Evolutionary conservation across 257 asterid species (phyloP).

Genomic region (Petunia axillaris): DNA sequence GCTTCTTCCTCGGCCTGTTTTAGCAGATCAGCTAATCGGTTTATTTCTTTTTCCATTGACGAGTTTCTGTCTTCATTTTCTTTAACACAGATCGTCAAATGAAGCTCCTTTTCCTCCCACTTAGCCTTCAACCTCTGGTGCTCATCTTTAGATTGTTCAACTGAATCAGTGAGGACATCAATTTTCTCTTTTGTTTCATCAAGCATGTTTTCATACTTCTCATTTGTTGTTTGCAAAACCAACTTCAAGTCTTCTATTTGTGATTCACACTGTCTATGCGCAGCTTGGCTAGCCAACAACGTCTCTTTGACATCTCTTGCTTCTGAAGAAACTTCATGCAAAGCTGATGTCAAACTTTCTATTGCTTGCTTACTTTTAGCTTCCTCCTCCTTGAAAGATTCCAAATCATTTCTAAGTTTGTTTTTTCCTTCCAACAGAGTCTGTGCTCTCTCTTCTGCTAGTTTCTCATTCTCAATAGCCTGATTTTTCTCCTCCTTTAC

Average conservation of each 20-base stretch:
- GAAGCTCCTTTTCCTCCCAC: constrained; percentile 84
- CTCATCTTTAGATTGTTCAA: constrained; percentile 65
- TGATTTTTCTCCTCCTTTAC: constrained; percentile 73
- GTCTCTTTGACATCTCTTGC: constrained; percentile 89
- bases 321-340: constrained; percentile 92
- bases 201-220: constrained; percentile 82
- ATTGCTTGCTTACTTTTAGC: constrained; percentile 92
- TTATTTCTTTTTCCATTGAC: constrained; percentile 64
- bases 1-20: constrained; percentile 67
- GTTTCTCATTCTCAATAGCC: constrained; percentile 73
- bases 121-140: constrained; percentile 50
- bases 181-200: constrained; percentile 79
- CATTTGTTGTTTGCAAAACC: constrained; percentile 77
- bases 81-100: constrained; percentile 52
- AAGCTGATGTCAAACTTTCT: constrained; percentile 90
- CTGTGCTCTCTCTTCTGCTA: constrained; percentile 80
- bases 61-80: constrained; percentile 63
- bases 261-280: constrained; percentile 64
- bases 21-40: constrained; percentile 57
- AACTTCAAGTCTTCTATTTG: constrained; percentile 86
- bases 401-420: constrained; percentile 69
- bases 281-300: constrained; percentile 62
- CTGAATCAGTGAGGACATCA: constrained; percentile 50
- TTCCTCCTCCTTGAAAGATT: constrained; percentile 76
- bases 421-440: constrained; percentile 78